Evolutionary conservation across 192 early-diverging fungal species (phyloP).

Genomic region (Coemansia javaensis): DNA sequence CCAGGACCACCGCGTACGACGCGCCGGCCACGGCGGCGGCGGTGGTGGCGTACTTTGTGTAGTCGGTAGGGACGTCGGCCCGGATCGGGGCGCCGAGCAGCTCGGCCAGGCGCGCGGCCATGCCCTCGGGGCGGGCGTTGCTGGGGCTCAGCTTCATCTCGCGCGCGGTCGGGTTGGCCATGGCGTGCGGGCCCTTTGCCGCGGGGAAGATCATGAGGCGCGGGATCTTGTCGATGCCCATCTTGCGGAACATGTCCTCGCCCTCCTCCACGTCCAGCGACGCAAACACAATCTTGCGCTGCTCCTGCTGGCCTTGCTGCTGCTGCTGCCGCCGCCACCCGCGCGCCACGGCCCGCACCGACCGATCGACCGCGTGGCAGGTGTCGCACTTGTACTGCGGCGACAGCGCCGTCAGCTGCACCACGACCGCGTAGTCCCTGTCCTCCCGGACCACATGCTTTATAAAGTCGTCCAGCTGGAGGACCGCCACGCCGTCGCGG

Average conservation of each 20-base stretch:
- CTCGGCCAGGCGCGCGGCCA: slow-evolving; percentile 33
- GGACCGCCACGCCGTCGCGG: slow-evolving; percentile 24
- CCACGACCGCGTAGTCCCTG: slow-evolving; percentile 44
- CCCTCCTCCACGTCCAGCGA: slow-evolving; percentile 44
- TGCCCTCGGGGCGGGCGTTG: slow-evolving; percentile 13
- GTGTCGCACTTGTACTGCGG: slow-evolving; percentile 45
- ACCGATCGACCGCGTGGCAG: slow-evolving; percentile 23
- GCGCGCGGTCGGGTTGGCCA: slow-evolving; percentile 30
- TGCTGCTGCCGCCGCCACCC: slow-evolving; percentile 29
- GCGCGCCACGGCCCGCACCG: slow-evolving; percentile 35
- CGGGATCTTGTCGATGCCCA: slow-evolving; percentile 45
- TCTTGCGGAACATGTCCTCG: slow-evolving; percentile 43
- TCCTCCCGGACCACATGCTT: slow-evolving; percentile 34
- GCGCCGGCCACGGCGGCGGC: slow-evolving; percentile 4
- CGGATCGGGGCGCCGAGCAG: slow-evolving; percentile 29
- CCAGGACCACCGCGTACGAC: slow-evolving; percentile 9
- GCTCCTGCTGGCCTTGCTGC: background rate
- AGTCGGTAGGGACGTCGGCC: slow-evolving; percentile 27
- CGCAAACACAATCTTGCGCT: slow-evolving; percentile 24
- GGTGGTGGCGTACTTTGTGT: slow-evolving; percentile 16
- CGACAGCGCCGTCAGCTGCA: slow-evolving; percentile 43
- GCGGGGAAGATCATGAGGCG: slow-evolving; percentile 44
- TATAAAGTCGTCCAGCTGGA: slow-evolving; percentile 23
- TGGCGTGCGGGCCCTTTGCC: slow-evolving; percentile 17
- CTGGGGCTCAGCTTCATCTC: slow-evolving; percentile 24